Base-by-base conservation (phyloP, 495 filamentous ascomycete genomes). In the Lasiosphaeria hispida region DNA sequence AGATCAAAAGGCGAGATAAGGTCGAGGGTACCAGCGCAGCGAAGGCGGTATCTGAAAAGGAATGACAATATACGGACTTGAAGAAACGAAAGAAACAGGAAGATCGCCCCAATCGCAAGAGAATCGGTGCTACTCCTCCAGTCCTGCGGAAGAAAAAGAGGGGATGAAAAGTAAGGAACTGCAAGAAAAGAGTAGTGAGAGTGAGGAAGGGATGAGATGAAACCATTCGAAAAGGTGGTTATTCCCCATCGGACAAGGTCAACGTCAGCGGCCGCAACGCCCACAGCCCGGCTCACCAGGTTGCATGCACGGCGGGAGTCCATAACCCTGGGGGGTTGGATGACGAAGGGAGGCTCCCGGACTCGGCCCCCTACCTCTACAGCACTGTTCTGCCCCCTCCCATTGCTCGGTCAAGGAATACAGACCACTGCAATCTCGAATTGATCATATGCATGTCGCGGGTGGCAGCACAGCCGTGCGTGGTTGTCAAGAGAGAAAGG, bases 371-470 rank as follows among this genome's bases (percentile, higher is more conserved):
- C 23, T 30, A 30, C 23, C 23, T 30, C 23, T 30, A 30, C 23
- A 30, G 23, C 23, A 30, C 23, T 30, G 2, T 30, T 30, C 23
- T 30, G 23, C 5, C 23, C 23, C 23, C 23, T 30, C 23, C 52
- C 52, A 55, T 55, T 34, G 52, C n/a, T n/a, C 17, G 0, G 23
- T 44, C 52, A 30, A 44, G 52, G 52, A 6, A 10, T 4, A 23
- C 53, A 45, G n/a, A 34, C 4, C 13, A 55, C 53, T 55, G 53
- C 53, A 55, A 55, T 55, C 53, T 55, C 52, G 6, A 11, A 11
- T 38, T 11, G 10, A 4, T 30, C 15, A 30, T 7, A n/a, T 38
- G 15, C 41, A n/a, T 54, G 38, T 42, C 17, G 39, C 39, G 23
- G 52, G 39, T 35, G 17, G 53, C 36, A 11, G 33, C 34, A 14